Conservation (phyloP, 2,329 filamentous ascomycete genomes). For the Pseudocercospora eumusae region DNA sequence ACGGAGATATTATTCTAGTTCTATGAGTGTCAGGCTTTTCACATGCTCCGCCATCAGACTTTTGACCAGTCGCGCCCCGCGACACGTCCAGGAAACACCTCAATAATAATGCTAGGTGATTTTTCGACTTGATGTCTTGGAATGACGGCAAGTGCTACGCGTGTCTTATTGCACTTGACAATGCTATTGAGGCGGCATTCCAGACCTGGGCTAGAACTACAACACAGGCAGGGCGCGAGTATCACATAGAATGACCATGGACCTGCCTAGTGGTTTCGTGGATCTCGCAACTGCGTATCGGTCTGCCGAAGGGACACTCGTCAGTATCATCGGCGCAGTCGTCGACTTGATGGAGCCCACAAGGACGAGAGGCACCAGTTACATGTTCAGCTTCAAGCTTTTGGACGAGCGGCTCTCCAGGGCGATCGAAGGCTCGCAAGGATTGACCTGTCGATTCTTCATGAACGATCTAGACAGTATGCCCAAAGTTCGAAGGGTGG, state of each 20-base stretch:
- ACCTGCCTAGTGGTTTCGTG: conserved; percentile 31
- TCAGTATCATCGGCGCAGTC: conserved; percentile 70
- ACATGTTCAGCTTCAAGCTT: conserved; percentile 42
- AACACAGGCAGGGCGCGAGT: not conserved
- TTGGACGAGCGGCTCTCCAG: conserved; percentile 39
- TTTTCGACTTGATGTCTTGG: not conserved
- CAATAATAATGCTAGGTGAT: no score
- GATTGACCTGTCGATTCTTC: conserved; percentile 62
- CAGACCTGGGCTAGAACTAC: not conserved
- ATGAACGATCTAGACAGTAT: conserved; percentile 42
- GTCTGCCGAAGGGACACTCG: conserved; percentile 31
- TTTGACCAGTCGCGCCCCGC: conserved; percentile 2
- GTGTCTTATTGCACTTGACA: no score
- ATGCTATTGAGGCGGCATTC: conserved; percentile 6
- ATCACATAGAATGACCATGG: conserved; percentile 20
- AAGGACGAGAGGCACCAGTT: conserved; percentile 48
- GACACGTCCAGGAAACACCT: no score
- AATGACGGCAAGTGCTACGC: no score
- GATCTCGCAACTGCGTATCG: conserved; percentile 31
- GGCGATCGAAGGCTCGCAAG: conserved; percentile 23
- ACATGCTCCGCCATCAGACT: conserved; percentile 5
- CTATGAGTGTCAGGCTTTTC: conserved; percentile 14
- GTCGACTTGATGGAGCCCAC: conserved; percentile 62
- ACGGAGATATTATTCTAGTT: no score
- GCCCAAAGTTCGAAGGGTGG: conserved; percentile 48